Percentiles rank a stretch among this genome's conserved stretches.
Conservation (phyloP, 495 filamentous ascomycete species). For the Massariosphaeria phaeospora region DNA sequence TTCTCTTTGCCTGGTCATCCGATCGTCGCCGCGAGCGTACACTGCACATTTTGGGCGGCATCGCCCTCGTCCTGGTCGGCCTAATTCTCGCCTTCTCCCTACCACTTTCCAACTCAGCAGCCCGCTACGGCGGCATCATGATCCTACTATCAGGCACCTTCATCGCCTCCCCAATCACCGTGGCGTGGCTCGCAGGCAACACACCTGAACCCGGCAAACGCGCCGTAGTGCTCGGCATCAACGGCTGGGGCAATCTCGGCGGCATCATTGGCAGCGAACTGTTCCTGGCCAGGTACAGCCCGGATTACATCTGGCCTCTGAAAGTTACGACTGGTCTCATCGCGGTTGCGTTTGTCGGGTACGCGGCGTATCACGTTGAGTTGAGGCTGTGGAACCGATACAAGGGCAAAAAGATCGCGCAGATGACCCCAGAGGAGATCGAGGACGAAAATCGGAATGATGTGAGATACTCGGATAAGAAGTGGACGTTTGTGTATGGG, state of each 20-base stretch:
- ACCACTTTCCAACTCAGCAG: constrained; percentile 32
- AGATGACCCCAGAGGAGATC: neutral
- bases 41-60: constrained; percentile 20
- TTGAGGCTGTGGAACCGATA: neutral
- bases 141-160: constrained; percentile 25
- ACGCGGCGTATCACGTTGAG: neutral
- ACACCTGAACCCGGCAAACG: constrained; percentile 32
- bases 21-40: constrained; percentile 22
- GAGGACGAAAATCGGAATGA: neutral
- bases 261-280: constrained; percentile 15
- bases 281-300: constrained; percentile 15
- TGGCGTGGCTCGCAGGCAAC: constrained; percentile 34
- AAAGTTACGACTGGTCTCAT: neutral
- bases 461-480: neutral
- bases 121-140: constrained; percentile 35
- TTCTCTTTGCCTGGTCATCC: constrained; percentile 28
- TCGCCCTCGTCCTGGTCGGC: constrained; percentile 17
- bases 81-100: constrained; percentile 26
- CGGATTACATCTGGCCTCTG: constrained; percentile 7
- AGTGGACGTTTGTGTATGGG: neutral
- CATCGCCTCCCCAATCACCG: constrained; percentile 31
- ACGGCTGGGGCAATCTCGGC: constrained; percentile 18
- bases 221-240: constrained; percentile 43
- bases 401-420: neutral
- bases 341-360: neutral